phyloP scores from a whole-genome alignment of 1,139 yeast species.

The Scheffersomyces titani region DNA sequence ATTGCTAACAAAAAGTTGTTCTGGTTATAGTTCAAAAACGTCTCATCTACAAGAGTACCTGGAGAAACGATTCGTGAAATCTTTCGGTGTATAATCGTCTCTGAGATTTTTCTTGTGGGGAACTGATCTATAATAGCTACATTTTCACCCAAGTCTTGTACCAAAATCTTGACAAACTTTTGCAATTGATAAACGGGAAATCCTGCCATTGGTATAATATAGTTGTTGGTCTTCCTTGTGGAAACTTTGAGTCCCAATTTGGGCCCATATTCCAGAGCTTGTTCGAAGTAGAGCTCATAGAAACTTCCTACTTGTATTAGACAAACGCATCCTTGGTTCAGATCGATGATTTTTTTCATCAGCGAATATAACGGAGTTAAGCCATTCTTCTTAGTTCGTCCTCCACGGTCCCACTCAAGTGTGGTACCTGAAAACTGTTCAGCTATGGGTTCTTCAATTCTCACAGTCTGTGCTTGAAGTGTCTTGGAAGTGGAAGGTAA shows the following conservation, averaged over 20 bases:
- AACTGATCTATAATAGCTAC: conserved; percentile 85
- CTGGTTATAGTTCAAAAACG: conserved; percentile 69
- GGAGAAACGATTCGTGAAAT: conserved; percentile 85
- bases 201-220: conserved; percentile 82
- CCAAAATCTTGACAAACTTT: conserved; percentile 71
- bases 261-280: conserved; percentile 76
- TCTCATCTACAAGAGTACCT: conserved; percentile 89
- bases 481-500: background rate
- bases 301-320: conserved; percentile 88
- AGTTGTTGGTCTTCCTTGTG: conserved; percentile 40
- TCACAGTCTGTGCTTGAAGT: background rate
- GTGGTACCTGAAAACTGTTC: background rate
- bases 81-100: conserved; percentile 57
- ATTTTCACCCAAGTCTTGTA: conserved; percentile 63
- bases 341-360: conserved; percentile 35
- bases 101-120: conserved; percentile 23
- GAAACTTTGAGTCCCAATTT: conserved; percentile 60
- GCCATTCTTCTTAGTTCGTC: conserved; percentile 28
- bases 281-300: conserved; percentile 86
- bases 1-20: conserved; percentile 74
- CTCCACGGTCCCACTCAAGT: conserved; percentile 45
- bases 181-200: conserved; percentile 76
- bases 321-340: conserved; percentile 71
- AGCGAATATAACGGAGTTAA: conserved; percentile 40
- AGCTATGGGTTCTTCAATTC: background rate